These are phyloP conservation scores for Colletotrichum nymphaeae DNA, from an alignment of 2,329 filamentous ascomycete species.

Conservation along the genomic window DNA sequence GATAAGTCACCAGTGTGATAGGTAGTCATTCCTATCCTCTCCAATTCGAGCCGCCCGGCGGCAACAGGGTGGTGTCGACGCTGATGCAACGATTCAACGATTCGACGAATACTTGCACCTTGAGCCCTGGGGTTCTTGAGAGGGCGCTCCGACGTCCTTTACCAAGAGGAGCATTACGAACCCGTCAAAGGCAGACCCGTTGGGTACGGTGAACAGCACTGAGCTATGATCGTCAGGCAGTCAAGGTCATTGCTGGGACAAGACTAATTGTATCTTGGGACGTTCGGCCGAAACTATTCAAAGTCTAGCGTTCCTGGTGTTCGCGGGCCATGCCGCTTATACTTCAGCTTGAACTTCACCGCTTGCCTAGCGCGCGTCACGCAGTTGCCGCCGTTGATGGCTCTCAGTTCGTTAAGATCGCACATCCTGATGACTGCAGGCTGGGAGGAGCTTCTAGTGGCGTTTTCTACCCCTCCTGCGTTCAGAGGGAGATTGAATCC, in stretches of 20 bases:
- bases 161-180: background rate
- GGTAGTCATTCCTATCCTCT: background rate
- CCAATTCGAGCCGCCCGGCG: background rate
- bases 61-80: background rate
- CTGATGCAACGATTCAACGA: background rate
- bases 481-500: background rate
- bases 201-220: slow-evolving; percentile 12
- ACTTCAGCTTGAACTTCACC: background rate
- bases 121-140: background rate
- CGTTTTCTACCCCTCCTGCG: background rate
- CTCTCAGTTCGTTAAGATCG: background rate
- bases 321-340: background rate
- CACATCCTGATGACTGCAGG: background rate
- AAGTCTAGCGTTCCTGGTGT: background rate
- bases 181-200: background rate
- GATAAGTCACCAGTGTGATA: background rate
- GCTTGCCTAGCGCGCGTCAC: background rate
- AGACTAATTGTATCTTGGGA: background rate
- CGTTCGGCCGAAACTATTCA: slow-evolving; percentile 20
- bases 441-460: background rate
- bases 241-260: slow-evolving; percentile 8
- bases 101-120: no score
- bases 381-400: background rate
- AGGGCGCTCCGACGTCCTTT: background rate
- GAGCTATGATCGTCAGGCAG: slow-evolving; percentile 3